phyloP scores from a whole-genome alignment of 306 rosid species.

The Hippophae rhamnoides region DNA sequence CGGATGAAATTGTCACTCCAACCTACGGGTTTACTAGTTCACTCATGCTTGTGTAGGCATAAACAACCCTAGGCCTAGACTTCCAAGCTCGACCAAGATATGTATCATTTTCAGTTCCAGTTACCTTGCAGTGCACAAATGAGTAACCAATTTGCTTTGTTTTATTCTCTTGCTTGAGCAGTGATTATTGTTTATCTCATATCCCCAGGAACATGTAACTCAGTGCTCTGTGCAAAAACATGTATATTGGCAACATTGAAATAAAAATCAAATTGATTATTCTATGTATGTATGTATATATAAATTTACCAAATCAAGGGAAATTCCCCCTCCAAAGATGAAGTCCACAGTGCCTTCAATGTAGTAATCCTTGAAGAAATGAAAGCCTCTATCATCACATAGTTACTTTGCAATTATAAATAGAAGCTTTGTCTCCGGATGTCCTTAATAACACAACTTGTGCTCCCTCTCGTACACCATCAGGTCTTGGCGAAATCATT shows the following conservation, averaged over 20 bases:
- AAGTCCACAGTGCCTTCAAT: conserved; percentile 42
- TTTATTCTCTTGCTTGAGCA: conserved; percentile 41
- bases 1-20: conserved; percentile 31
- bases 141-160: conserved; percentile 21
- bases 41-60: conserved; percentile 29
- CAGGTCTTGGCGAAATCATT: no score
- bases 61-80: conserved; percentile 26
- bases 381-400: conserved; percentile 31
- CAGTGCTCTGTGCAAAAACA: conserved; percentile 18
- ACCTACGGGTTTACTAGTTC: conserved; percentile 16
- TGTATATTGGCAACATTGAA: no score
- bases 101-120: conserved; percentile 26
- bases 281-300: no score
- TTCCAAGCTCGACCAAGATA: conserved; percentile 56
- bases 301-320: conserved; percentile 32
- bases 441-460: conserved; percentile 31
- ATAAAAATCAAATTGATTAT: no score
- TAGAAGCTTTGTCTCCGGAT: conserved; percentile 27
- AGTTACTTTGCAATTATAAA: conserved; percentile 21
- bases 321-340: conserved; percentile 33
- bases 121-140: conserved; percentile 43
- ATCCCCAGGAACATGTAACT: conserved; percentile 19
- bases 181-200: conserved; percentile 26
- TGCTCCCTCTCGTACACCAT: no score
- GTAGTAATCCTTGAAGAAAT: conserved; percentile 30